Evolutionary conservation across 78 protist species (phyloP).

Genomic region (Speleostelium caveatum): DNA sequence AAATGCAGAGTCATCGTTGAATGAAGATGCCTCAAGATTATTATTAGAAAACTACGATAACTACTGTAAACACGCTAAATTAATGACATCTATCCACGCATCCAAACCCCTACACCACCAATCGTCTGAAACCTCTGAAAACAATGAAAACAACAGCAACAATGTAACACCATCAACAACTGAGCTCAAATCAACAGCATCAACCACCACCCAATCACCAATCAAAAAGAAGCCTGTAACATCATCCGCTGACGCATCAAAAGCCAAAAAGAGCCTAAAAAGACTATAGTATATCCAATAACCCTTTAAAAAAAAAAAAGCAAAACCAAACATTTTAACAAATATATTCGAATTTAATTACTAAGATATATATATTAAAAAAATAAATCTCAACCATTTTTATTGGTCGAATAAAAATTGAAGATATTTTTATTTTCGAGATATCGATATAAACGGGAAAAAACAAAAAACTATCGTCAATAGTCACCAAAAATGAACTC

Average conservation of each 20-base stretch:
- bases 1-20: conserved; percentile 98
- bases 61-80: conserved; percentile 89
- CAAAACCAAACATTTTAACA: too few relatives aligned
- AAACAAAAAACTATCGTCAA: background rate
- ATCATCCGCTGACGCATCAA: background rate
- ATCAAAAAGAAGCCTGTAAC: conserved; percentile 34
- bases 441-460: background rate
- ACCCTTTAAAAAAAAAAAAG: too few relatives aligned
- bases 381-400: too few relatives aligned
- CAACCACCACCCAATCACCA: conserved; percentile 11
- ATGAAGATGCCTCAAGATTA: conserved; percentile 98
- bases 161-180: conserved; percentile 5
- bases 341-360: too few relatives aligned
- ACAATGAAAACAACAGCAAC: background rate
- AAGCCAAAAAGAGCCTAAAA: conserved; percentile 57
- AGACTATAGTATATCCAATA: conserved; percentile 47
- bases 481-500: background rate
- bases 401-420: too few relatives aligned
- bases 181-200: background rate
- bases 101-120: background rate
- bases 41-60: conserved; percentile 93
- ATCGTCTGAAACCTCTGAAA: background rate
- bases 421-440: too few relatives aligned
- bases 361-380: too few relatives aligned
- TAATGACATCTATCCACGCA: conserved; percentile 91